A percentile compares a stretch with the other conserved stretches of the same genome.
Evolutionary conservation across 805 yeast genomes (phyloP).

Genomic region (Naumovozyma baii): DNA sequence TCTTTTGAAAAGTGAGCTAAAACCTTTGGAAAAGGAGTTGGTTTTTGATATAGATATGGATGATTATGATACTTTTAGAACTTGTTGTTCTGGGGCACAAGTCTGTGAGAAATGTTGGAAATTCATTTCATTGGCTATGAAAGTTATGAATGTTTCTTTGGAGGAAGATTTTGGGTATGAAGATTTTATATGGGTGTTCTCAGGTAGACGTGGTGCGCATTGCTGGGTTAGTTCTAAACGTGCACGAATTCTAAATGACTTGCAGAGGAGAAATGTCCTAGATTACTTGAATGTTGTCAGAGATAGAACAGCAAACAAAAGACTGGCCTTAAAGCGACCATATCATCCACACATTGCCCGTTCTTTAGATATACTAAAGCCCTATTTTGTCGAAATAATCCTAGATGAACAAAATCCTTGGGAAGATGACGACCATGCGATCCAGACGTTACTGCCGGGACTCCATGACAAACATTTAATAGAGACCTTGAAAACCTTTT

Average conservation of each 20-base stretch:
- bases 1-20: conserved; percentile 65
- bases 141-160: conserved; percentile 60
- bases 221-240: conserved; percentile 91
- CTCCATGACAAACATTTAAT: conserved; percentile 53
- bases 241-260: conserved; percentile 67
- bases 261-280: conserved; percentile 64
- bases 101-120: conserved; percentile 91
- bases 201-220: conserved; percentile 98
- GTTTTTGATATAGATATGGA: conserved; percentile 97
- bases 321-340: conserved; percentile 59
- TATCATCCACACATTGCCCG: conserved; percentile 81
- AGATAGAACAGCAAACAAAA: conserved; percentile 38
- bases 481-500: conserved; percentile 43
- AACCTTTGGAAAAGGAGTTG: conserved; percentile 75
- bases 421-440: conserved; percentile 45
- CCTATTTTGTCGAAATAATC: conserved; percentile 54
- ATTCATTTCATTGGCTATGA: conserved; percentile 76
- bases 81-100: conserved; percentile 80
- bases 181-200: conserved; percentile 86
- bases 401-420: conserved; percentile 84
- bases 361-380: conserved; percentile 56
- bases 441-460: conserved; percentile 49
- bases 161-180: conserved; percentile 83
- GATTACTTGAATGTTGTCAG: conserved; percentile 74
- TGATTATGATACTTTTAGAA: conserved; percentile 87